Percentiles rank a stretch among this genome's conserved stretches.
These are phyloP conservation scores for Yarrowia deformans DNA, from an alignment of 805 yeast genomes.

Conservation along the genomic window DNA sequence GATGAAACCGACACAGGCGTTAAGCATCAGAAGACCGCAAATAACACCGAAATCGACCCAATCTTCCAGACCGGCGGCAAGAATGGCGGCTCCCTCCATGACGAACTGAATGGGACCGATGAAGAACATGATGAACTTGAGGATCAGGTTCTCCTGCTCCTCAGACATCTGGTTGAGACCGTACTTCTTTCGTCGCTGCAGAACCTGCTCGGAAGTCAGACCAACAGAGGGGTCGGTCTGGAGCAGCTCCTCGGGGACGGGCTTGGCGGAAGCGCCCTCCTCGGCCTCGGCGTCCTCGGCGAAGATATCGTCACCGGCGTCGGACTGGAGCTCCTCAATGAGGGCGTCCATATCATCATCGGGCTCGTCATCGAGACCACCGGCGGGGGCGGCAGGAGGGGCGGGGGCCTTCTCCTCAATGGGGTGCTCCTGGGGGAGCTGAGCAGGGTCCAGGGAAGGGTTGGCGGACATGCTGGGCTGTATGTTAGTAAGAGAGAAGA, in stretches of 20 bases:
- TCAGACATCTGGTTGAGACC: constrained; percentile 93
- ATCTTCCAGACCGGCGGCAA: constrained; percentile 96
- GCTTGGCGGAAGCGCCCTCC: constrained; percentile 68
- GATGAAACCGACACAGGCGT: constrained; percentile 93
- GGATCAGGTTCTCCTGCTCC: constrained; percentile 78
- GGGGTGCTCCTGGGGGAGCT: constrained; percentile 47
- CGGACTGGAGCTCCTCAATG: constrained; percentile 74
- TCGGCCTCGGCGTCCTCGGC: constrained; percentile 48
- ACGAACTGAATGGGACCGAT: constrained; percentile 97
- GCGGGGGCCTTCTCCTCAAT: constrained; percentile 53
- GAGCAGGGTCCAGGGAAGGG: constrained; percentile 41
- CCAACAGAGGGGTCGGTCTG: constrained; percentile 83
- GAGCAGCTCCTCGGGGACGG: constrained; percentile 84
- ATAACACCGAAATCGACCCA: constrained; percentile 99
- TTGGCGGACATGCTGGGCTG: constrained; percentile 40
- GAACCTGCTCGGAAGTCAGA: constrained; percentile 77
- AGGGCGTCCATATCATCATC: constrained; percentile 69
- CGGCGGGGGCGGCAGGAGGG: constrained; percentile 50
- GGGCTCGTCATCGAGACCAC: constrained; percentile 60
- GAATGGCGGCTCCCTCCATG: constrained; percentile 94
- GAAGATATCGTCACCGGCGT: constrained; percentile 57
- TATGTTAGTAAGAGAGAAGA: constrained; percentile 11
- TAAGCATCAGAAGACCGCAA: constrained; percentile 81
- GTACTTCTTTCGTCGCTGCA: constrained; percentile 84
- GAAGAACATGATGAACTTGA: constrained; percentile 85